These are phyloP conservation scores for Solanum tarijense DNA, from an alignment of 257 asterid species.

Conservation along the genomic window DNA sequence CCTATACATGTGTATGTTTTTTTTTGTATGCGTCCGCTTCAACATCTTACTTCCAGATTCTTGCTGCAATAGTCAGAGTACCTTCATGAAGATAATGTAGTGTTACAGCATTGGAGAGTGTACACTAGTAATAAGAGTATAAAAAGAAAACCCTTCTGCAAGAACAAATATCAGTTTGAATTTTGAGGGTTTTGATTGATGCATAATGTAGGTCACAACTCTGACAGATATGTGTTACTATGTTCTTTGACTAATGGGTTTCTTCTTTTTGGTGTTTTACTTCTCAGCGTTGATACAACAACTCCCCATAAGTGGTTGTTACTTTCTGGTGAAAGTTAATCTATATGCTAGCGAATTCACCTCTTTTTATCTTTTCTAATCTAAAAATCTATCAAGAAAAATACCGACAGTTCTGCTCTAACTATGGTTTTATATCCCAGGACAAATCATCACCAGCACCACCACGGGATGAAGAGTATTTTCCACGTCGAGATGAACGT, in stretches of 20 bases:
- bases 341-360: not conserved
- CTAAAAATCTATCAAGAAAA: not conserved
- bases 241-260: not conserved
- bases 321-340: not conserved
- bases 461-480: constrained; percentile 37
- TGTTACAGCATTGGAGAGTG: not conserved
- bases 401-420: constrained; percentile 8
- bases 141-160: not conserved
- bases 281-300: not conserved
- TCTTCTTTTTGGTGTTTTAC: not conserved
- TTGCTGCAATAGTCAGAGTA: not conserved
- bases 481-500: constrained; percentile 41
- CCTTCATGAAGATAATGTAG: not conserved
- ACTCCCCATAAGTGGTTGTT: not conserved
- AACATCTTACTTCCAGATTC: not conserved
- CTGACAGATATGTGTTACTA: not conserved
- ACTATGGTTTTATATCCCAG: constrained; percentile 41
- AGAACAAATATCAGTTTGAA: not conserved
- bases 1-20: not conserved
- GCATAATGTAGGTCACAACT: not conserved
- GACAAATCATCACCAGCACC: constrained; percentile 46
- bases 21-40: not conserved
- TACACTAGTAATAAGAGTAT: not conserved
- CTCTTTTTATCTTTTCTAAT: not conserved
- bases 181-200: not conserved